Evolutionary conservation across 306 rosid species (phyloP), one percentile per base, ranked within the genome.

Genomic region (Glycine soja): DNA sequence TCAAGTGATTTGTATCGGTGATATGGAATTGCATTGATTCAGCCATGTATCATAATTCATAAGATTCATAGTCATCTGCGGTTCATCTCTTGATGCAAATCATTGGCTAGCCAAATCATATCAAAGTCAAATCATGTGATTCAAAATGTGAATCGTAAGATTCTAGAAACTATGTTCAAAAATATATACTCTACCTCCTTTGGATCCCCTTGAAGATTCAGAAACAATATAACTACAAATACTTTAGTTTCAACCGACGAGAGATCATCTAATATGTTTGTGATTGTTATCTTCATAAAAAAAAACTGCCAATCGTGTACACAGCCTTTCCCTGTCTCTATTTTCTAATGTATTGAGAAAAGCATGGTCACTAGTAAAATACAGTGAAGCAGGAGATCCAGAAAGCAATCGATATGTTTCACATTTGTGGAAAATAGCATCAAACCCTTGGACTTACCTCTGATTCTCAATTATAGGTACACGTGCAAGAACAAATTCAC

Each of bases 401-500:
- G 5, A 75, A 62, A 84, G 74, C 30, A 46, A 56, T 64, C 30
- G 15, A 59, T 59, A 18, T 13, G 48, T 74, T 15, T 12, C 74
- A 48, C 58, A 67, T 24, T 24, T 24, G 30, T 24, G 30, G 30
- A 24, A 24, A 24, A 24, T 24, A 24, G 30, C 30, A 24, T 24
- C 30, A 24, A 1, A 24, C 30, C 30, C 30, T 24, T 24, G 70
- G 54, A 79, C 86, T 86, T 90, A 93, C 99, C 72, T 90, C 88
- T 93, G 97, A 86, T 75, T 90, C 86, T 95, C 99, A 63, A 95
- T 87, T 34, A 95, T 89, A 10, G 99, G 97, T 65, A 95, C 93
- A 14, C 99, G 93, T 10, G 98, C 99, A 77, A 95, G 98, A 81
- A 93, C 81, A 69, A 95, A 95, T 76, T 95, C 99, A 81, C 99